Percentiles rank a stretch among this genome's conserved stretches.
Evolutionary conservation across 179 eudicot genomes (phyloP).

Genomic region (Carnegiea gigantea): DNA sequence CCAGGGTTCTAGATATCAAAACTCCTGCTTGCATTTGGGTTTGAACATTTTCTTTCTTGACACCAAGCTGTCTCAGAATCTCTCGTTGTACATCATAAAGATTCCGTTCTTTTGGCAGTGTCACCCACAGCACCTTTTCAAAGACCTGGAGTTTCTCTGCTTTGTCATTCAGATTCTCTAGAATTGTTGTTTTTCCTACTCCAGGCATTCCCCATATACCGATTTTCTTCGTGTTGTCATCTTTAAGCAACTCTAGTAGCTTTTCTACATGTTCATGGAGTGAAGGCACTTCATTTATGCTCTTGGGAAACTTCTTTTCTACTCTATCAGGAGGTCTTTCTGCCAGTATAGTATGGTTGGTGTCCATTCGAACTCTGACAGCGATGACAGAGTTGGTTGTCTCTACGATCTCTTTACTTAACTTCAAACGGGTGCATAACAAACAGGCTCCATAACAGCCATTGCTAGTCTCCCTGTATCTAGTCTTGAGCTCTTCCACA

Average conservation of each 20-base stretch:
- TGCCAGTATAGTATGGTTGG: not conserved
- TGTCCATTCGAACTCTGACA: conserved; percentile 15
- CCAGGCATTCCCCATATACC: conserved; percentile 35
- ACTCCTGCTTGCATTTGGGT: not conserved
- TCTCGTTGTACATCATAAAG: conserved; percentile 19
- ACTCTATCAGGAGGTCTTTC: conserved; percentile 10
- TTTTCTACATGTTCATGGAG: conserved; percentile 21
- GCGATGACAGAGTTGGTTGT: conserved; percentile 17
- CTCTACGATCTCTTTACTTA: conserved; percentile 22
- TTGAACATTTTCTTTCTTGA: not conserved
- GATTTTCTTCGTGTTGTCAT: conserved; percentile 22
- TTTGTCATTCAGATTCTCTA: conserved; percentile 24
- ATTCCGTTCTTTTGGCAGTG: conserved; percentile 20
- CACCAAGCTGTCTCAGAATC: conserved; percentile 23
- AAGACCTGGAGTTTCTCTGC: conserved; percentile 20
- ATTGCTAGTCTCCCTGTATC: conserved; percentile 11
- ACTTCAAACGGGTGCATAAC: conserved; percentile 21
- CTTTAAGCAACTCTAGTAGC: conserved; percentile 21
- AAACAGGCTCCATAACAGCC: conserved; percentile 16
- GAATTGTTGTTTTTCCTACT: conserved; percentile 33
- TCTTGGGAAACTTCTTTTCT: conserved; percentile 22
- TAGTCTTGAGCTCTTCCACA: conserved; percentile 7
- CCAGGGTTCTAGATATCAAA: conserved; percentile 24
- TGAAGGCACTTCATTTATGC: conserved; percentile 23
- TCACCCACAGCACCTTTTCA: conserved; percentile 32